phyloP scores from a whole-genome alignment of 192 early-diverging fungal species.

The Backusella luteola region DNA sequence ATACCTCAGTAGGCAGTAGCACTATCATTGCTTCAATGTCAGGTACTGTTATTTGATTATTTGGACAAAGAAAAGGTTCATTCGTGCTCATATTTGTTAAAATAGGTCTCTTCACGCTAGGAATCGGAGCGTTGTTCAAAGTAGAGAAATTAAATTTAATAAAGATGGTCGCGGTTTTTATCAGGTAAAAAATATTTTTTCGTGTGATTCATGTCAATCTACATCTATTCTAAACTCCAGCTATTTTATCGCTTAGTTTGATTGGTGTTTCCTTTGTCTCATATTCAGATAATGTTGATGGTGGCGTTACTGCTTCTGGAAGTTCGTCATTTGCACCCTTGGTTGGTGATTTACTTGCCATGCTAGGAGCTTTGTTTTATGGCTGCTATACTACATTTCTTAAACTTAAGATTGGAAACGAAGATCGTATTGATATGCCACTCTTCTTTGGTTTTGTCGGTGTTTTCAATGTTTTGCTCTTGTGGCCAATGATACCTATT shows the following conservation, averaged over 20 bases:
- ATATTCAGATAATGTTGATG: slow-evolving; percentile 40
- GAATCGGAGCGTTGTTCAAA: slow-evolving; percentile 58
- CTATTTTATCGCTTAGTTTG: slow-evolving; percentile 40
- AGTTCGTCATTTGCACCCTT: slow-evolving; percentile 25
- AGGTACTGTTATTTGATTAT: slow-evolving; percentile 29
- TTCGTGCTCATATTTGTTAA: background rate
- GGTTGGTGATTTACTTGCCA: slow-evolving; percentile 68
- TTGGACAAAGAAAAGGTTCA: background rate
- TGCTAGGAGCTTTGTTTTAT: slow-evolving; percentile 75
- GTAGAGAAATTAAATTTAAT: slow-evolving; percentile 57
- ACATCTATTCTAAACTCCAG: background rate
- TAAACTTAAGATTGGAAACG: slow-evolving; percentile 66
- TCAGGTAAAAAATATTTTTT: slow-evolving; percentile 37
- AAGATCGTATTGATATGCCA: slow-evolving; percentile 66
- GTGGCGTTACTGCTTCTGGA: slow-evolving; percentile 18
- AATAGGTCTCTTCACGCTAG: slow-evolving; percentile 67
- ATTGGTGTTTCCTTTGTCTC: slow-evolving; percentile 67
- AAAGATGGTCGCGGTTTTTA: slow-evolving; percentile 58
- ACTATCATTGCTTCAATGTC: slow-evolving; percentile 76
- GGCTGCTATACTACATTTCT: slow-evolving; percentile 76
- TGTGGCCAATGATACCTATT: slow-evolving; percentile 67
- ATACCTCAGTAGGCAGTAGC: slow-evolving; percentile 71
- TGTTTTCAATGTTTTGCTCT: slow-evolving; percentile 61
- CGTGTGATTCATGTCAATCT: background rate
- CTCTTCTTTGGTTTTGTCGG: slow-evolving; percentile 81